Evolutionary conservation across 2,329 filamentous ascomycete species (phyloP), one percentile per base, ranked within the genome.

Genomic region (Scortechinia acanthostroma): DNA sequence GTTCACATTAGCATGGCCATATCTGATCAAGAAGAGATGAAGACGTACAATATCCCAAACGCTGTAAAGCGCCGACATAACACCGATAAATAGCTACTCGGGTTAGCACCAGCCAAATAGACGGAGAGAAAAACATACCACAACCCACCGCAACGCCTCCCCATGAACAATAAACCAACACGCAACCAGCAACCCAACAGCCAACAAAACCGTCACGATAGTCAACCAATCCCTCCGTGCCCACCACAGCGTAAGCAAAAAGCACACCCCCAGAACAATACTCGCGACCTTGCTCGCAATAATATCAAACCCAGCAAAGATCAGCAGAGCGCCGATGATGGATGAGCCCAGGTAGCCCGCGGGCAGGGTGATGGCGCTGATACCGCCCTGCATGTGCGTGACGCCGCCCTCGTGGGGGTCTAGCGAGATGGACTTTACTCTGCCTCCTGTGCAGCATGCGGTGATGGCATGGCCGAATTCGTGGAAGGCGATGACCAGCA

Each of bases 401-500:
- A 87, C 85, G 49, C 86, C 86, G 49, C 86, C 86, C 64, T 91
- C 86, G 52, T 82, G 74, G 1, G 86, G 85, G 57, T 88, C 83
- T 19, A 89, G 74, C 19, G 76, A 82, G 55, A 91, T 89, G 30
- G 79, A 84, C 57, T 88, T 79, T 51, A 91, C 86, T 46, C 69
- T 72, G 3, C 86, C 86, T 45, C 86, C 86, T 0, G 86, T 91
- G 48, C 80, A 76, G 50, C 83, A 75, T 30, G 84, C 83, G 1
- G 80, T 80, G 53, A 88, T 76, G 43, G 86, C 86, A 62, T 91
- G 86, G 13, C 83, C 79, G 56, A 90, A 75, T 55, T 91, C 86
- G 64, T 91, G 86, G 61, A 90, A 91, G 28, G 86, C 86, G 51
- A 91, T 90, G 44, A 88, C 84, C 17, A 91, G 74, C 86, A 90